Conservation (phyloP, 2,329 filamentous ascomycete species). For the Talaromyces sp. region DNA sequence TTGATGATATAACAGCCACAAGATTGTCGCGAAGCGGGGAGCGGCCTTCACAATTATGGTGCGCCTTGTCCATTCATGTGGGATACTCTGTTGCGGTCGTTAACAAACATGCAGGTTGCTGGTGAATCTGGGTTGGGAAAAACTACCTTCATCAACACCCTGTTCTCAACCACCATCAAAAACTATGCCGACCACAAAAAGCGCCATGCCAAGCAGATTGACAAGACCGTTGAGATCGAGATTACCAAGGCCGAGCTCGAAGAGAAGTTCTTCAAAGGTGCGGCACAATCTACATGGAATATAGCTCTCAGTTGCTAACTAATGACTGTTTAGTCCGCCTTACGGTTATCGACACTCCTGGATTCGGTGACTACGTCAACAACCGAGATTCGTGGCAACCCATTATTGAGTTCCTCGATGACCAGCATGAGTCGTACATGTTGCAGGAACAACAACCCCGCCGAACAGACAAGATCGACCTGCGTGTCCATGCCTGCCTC, state of each 20-base stretch:
- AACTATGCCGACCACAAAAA: slow-evolving; percentile 99
- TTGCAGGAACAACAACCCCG: slow-evolving; percentile 99
- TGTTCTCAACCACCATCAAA: slow-evolving; percentile 99
- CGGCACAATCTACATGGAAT: neutral
- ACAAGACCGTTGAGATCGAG: slow-evolving; percentile 99
- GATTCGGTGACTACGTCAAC: slow-evolving; percentile 99
- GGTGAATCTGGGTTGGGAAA: slow-evolving; percentile 98
- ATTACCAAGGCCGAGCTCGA: slow-evolving; percentile 99
- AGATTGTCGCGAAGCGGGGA: slow-evolving; percentile 75
- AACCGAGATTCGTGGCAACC: slow-evolving; percentile 99
- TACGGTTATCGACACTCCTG: slow-evolving; percentile 97
- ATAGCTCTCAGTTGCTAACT: neutral
- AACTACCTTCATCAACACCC: slow-evolving; percentile 99
- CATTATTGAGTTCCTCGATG: slow-evolving; percentile 99
- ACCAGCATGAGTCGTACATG: slow-evolving; percentile 99
- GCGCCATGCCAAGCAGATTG: slow-evolving; percentile 97
- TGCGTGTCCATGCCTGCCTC: slow-evolving; percentile 94
- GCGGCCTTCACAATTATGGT: slow-evolving; percentile 99
- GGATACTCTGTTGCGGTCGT: neutral
- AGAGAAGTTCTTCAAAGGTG: slow-evolving; percentile 99
- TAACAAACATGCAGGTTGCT: slow-evolving; percentile 63
- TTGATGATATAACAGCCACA: slow-evolving; percentile 47
- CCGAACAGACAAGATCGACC: slow-evolving; percentile 97
- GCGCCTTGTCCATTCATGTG: slow-evolving; percentile 24
- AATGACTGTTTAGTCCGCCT: slow-evolving; percentile 64